Evolutionary conservation across 768 basidiomycete species (phyloP), one percentile per base, ranked within the genome.

Genomic region (Coprinopsis sp.): DNA sequence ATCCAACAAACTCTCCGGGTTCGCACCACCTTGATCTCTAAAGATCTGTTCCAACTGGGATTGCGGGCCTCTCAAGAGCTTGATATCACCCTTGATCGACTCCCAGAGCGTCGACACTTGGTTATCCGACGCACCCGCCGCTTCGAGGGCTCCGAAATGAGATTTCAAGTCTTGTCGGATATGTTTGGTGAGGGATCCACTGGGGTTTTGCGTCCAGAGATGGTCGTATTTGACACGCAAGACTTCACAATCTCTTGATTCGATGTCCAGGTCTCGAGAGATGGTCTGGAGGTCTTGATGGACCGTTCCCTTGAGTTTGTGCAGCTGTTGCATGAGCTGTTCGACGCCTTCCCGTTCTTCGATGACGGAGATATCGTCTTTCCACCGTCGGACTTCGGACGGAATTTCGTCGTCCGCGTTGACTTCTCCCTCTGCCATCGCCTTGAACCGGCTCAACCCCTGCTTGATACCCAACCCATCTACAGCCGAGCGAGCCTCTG

Each of bases 151-250:
- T 1, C 40, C 42, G 19, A 78, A 61, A 56, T 90, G 87, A 8
- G 78, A 72, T 62, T 91, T 91, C 45, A 97, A 65, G 59, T 93
- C 91, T 51, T 80, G 79, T 12, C 93, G 74, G 46, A 87, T 63
- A 5, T 72, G 65, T 61, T 87, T 85, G 34, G 85, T 87, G 48
- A 83, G 65, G 1, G 78, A 73, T 0, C 89, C 82, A 4, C 86
- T 86, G 0, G 95, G 94, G 7, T 79, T 76, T 64, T 96, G 94
- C 6, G 85, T 82, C 85, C 91, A 97, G 23, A 79, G 63, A 54
- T 92, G 84, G 24, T 85, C 85, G 63, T 91, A 94, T 63, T 87
- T 87, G 57, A 92, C 85, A 46, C 93, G 72, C 82, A 84, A 80
- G 39, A 76, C 71, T 65, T 99, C 95, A 65, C 93, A 97, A 37